These are phyloP conservation scores for Cymbidium sinense DNA, from an alignment of 106 monocot genomes.

Conservation along the genomic window DNA sequence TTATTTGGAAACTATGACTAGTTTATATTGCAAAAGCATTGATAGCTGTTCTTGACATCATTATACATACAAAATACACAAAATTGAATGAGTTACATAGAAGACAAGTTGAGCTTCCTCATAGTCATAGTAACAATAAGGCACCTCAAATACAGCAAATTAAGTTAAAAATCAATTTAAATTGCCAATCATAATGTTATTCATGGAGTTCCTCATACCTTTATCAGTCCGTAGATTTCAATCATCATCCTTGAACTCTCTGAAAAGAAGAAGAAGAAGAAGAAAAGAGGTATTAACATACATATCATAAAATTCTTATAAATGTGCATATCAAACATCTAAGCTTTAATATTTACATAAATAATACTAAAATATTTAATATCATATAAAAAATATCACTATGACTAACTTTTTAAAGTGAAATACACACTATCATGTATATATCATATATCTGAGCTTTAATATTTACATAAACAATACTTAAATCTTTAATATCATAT, in stretches of 20 bases:
- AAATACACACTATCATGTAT: too few species aligned
- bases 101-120: background rate
- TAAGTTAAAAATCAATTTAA: background rate
- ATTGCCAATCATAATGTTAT: background rate
- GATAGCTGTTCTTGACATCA: too few species aligned
- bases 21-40: background rate
- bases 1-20: background rate
- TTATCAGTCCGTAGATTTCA: background rate
- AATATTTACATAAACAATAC: too few species aligned
- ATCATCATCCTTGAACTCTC: conserved; percentile 20
- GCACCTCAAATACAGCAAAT: background rate
- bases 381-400: too few species aligned
- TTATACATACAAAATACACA: background rate
- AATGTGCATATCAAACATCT: too few species aligned
- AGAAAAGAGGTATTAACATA: too few species aligned
- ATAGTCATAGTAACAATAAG: background rate
- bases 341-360: too few species aligned
- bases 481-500: too few species aligned
- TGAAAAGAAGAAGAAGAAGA: background rate
- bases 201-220: background rate
- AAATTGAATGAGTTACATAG: background rate
- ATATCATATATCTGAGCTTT: too few species aligned
- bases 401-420: too few species aligned
- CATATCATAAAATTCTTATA: too few species aligned
- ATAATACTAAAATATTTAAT: too few species aligned